Base-by-base conservation (phyloP, 1,139 yeast species). In the Suhomyces panamericanus region DNA sequence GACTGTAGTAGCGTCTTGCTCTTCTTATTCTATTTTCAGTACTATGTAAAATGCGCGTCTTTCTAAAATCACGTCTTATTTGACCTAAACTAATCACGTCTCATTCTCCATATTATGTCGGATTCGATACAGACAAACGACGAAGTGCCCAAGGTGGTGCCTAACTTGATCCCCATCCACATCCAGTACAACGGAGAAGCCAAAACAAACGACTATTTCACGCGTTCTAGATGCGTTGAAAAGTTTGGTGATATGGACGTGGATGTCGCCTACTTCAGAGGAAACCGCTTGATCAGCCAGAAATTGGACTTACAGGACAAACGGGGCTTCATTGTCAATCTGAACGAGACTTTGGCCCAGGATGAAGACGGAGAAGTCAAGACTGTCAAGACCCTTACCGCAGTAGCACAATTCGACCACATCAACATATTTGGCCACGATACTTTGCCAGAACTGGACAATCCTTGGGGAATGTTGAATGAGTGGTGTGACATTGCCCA, bases 351-450 rank as follows among this genome's bases (percentile, higher is more conserved):
- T n/a, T 51, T 70, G 35, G 58, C 56, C 12, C 51, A 46, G 3
- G 54, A 49, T 7, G 47, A 40, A 6, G 43, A 48, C 1, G 54
- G 51, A 1, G 57, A 57, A 20, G 58, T 48, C 48, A 59, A 59
- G 38, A 58, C 68, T 2, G 57, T 65, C 16, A 61, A 61, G 35
- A 65, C 62, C 7, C 62, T 62, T 43, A 55, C 59, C 7, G 56
- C 77, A 0, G 56, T 61, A n/a, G 76, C 68, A 2, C 56, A 55
- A 38, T 69, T 73, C 49, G 55, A 63, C 10, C 49, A 56, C 6
- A 48, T 74, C 20, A 54, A 56, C 4, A 56, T 70, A 0, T 74
- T 63, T 50, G 78, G 78, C 14, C 79, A 74, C 45, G 78, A 73
- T 46, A 49, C 65, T 3, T 61, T 66, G 5, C 59, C 60, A 2